These are phyloP conservation scores for Brettanomyces anomalus DNA, from an alignment of 805 yeast species.

Conservation along the genomic window DNA sequence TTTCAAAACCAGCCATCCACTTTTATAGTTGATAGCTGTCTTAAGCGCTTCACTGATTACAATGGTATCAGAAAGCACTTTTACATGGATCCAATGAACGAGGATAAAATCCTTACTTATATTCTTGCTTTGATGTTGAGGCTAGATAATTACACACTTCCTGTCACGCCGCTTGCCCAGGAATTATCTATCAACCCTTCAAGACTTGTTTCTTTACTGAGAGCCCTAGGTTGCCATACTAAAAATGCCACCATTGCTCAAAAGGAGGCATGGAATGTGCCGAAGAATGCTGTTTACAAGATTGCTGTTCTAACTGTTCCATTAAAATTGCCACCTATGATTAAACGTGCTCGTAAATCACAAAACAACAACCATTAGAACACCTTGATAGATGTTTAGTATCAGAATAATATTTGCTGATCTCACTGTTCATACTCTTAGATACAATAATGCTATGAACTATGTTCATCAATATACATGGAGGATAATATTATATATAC, in stretches of 20 bases:
- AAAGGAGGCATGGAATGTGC: conserved; percentile 64
- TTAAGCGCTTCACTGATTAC: conserved; percentile 62
- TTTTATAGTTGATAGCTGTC: conserved; percentile 56
- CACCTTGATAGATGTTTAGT: not conserved
- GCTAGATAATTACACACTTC: conserved; percentile 66
- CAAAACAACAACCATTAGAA: not conserved
- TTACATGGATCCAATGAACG: conserved; percentile 77
- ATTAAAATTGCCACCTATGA: conserved; percentile 77
- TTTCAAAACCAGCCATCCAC: conserved; percentile 75
- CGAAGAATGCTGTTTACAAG: conserved; percentile 51
- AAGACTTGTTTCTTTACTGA: conserved; percentile 56
- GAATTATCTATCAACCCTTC: conserved; percentile 79
- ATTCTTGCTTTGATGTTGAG: conserved; percentile 65
- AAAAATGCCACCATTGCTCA: conserved; percentile 65
- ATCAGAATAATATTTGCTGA: not conserved
- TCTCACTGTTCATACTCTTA: not conserved
- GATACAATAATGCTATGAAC: not conserved
- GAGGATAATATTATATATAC: too few relatives aligned
- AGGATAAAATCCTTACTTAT: conserved; percentile 78
- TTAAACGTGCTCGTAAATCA: conserved; percentile 29
- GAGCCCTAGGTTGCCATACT: conserved; percentile 73
- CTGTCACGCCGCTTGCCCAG: conserved; percentile 72
- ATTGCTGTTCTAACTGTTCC: conserved; percentile 84
- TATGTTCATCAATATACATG: too few relatives aligned
- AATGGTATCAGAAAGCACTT: conserved; percentile 70